Percentiles rank a stretch among this genome's conserved stretches.
Conservation (phyloP, 208 protist species). For the Crithidia fasciculata region DNA sequence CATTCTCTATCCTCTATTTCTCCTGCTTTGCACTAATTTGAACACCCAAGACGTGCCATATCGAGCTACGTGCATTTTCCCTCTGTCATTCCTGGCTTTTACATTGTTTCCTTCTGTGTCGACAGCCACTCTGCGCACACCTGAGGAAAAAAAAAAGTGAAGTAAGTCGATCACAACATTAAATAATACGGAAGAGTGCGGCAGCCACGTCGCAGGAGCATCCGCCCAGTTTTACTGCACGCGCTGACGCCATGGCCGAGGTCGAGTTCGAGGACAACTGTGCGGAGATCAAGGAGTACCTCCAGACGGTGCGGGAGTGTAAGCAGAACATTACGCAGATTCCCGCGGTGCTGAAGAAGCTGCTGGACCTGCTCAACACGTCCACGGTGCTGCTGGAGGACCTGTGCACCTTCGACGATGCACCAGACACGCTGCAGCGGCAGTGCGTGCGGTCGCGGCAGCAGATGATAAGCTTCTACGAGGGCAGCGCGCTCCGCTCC, state of each 20-base stretch:
- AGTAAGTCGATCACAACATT: too few species aligned
- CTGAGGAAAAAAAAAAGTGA: too few species aligned
- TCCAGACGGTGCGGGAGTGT: conserved; percentile 10
- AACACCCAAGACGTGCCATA: too few species aligned
- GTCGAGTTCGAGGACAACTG: conserved; percentile 19
- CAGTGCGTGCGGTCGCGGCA: conserved; percentile 12
- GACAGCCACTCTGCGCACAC: too few species aligned
- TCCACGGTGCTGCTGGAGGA: conserved; percentile 18
- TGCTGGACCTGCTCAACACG: conserved; percentile 12
- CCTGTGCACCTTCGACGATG: conserved; percentile 13
- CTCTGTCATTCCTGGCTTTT: too few species aligned
- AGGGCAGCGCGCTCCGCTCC: conserved; percentile 4
- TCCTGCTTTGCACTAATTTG: too few species aligned
- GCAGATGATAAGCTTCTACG: conserved; percentile 15
- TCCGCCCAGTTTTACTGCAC: too few species aligned
- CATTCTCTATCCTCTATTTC: too few species aligned
- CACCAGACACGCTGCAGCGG: conserved; percentile 1
- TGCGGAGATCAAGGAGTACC: conserved; percentile 16
- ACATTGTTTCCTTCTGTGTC: too few species aligned
- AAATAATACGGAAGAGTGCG: too few species aligned
- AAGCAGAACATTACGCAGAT: conserved; percentile 14
- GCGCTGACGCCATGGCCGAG: not conserved
- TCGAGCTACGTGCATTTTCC: too few species aligned
- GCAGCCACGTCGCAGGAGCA: too few species aligned
- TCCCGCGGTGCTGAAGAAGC: not conserved